Evolutionary conservation across 495 filamentous ascomycete species (phyloP).

Genomic region (Penicillium psychrofluorescens): DNA sequence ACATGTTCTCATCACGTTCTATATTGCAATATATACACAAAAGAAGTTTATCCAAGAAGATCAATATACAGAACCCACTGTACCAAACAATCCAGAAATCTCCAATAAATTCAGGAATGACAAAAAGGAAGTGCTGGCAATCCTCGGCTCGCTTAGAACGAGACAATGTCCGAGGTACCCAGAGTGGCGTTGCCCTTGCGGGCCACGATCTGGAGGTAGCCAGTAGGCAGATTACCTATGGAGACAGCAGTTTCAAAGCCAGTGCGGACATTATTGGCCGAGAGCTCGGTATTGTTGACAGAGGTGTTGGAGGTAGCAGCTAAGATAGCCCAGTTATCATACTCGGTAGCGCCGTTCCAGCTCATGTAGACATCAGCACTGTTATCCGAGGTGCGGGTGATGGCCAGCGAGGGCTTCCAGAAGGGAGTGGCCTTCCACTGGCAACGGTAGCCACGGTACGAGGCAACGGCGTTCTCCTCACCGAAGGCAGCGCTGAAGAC

Average conservation of each 20-base stretch:
- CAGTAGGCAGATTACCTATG: constrained; percentile 12
- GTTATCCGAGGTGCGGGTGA: constrained; percentile 5
- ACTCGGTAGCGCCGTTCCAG: constrained; percentile 39
- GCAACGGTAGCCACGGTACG: constrained; percentile 35
- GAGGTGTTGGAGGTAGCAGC: constrained; percentile 14
- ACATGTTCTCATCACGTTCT: no score
- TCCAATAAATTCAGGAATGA: neutral
- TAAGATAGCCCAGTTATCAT: constrained; percentile 30
- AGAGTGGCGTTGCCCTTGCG: constrained; percentile 21
- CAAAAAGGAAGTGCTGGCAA: neutral
- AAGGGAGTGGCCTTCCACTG: constrained; percentile 34
- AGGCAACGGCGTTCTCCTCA: constrained; percentile 28
- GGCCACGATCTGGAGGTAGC: constrained; percentile 26
- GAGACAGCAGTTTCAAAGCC: constrained; percentile 27
- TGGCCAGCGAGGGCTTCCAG: constrained; percentile 25
- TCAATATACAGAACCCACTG: neutral
- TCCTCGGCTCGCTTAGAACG: constrained; percentile 10
- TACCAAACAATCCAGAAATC: no score
- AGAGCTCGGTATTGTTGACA: constrained; percentile 5
- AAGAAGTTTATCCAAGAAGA: no score
- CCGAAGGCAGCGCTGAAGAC: constrained; percentile 31
- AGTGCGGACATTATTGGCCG: constrained; percentile 18
- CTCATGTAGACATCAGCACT: constrained; percentile 23
- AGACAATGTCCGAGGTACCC: constrained; percentile 16
- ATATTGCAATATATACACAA: no score